Evolutionary conservation across 176 grass and related monocot species (phyloP).

Genomic region (Coix lacrymajobi): DNA sequence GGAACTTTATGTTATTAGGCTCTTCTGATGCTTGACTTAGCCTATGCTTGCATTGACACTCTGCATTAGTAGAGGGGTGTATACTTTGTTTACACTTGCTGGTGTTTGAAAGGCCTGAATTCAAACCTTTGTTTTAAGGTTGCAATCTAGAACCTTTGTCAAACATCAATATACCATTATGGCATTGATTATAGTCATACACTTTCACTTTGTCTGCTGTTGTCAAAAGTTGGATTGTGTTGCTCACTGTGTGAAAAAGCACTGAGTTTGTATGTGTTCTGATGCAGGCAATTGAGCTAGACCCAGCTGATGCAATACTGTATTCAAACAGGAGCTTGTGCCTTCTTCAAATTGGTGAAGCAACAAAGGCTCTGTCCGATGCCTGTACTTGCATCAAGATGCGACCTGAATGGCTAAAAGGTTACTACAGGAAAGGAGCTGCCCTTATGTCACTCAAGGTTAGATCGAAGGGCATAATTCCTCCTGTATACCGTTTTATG

Average conservation of each 20-base stretch:
- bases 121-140: background rate
- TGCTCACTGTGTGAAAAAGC: background rate
- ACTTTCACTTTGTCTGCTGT: background rate
- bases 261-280: background rate
- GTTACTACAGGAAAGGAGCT: conserved; percentile 27
- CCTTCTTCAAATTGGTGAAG: background rate
- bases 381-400: conserved; percentile 1
- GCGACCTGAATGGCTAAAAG: conserved; percentile 26
- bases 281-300: conserved; percentile 23
- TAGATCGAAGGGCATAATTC: background rate
- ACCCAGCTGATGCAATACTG: conserved; percentile 8
- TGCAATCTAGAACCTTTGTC: background rate
- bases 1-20: background rate
- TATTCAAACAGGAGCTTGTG: conserved; percentile 35
- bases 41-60: background rate
- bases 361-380: conserved; percentile 13
- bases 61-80: background rate
- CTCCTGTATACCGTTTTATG: background rate
- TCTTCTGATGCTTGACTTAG: background rate
- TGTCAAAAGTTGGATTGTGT: background rate
- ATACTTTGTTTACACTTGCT: background rate
- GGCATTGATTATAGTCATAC: background rate
- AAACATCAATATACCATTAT: background rate
- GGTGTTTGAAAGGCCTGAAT: background rate
- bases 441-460: conserved; percentile 26